These are phyloP conservation scores for Garcia nutans DNA, from an alignment of 345 rosid species.

Conservation along the genomic window DNA sequence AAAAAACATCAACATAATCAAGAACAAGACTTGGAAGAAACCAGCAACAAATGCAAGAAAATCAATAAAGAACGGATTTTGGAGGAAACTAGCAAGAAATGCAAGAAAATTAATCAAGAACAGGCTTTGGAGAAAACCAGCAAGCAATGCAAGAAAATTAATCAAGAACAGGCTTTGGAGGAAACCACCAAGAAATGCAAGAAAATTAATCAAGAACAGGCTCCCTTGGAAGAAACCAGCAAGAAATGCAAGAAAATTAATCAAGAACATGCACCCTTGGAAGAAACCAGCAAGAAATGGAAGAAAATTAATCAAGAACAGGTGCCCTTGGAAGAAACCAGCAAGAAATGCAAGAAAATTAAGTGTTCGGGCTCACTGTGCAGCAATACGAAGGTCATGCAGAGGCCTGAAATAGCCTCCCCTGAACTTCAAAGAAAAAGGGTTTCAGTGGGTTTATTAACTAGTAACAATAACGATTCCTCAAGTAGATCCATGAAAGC, in stretches of 20 bases:
- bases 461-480: slow-evolving; percentile 9
- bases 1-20: slow-evolving; percentile 5
- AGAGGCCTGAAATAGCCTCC: slow-evolving; percentile 42
- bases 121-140: neutral
- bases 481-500: slow-evolving; percentile 59
- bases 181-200: slow-evolving; percentile 24
- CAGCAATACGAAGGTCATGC: slow-evolving; percentile 68
- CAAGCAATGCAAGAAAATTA: neutral
- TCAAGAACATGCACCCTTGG: neutral
- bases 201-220: slow-evolving; percentile 2
- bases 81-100: neutral
- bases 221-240: slow-evolving; percentile 12
- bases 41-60: neutral
- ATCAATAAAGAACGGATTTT: neutral
- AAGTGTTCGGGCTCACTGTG: slow-evolving; percentile 76
- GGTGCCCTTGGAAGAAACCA: slow-evolving; percentile 1
- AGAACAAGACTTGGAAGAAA: neutral
- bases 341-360: slow-evolving; percentile 65
- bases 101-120: slow-evolving; percentile 2
- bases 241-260: slow-evolving; percentile 17
- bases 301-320: slow-evolving; percentile 3
- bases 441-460: slow-evolving; percentile 32
- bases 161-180: neutral
- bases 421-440: slow-evolving; percentile 49
- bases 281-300: slow-evolving; percentile 24